Percentiles rank a stretch among this genome's conserved stretches.
These are phyloP conservation scores for Trichosanthes truncata DNA, from an alignment of 306 rosid genomes.

Conservation along the genomic window DNA sequence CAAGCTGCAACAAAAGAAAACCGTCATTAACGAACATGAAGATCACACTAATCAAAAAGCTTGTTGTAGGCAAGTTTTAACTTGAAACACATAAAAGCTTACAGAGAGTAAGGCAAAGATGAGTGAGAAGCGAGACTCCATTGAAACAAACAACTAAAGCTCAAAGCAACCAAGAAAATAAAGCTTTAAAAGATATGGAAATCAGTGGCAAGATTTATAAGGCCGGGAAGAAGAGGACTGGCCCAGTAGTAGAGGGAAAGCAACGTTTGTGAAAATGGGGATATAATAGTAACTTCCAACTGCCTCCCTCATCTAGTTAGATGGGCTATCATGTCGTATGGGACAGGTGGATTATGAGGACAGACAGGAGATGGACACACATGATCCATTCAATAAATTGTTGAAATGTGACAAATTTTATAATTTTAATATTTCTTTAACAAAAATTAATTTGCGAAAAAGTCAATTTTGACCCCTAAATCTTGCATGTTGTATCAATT, in stretches of 20 bases:
- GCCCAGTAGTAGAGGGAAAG: not conserved
- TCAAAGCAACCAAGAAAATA: not conserved
- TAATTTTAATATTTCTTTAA: too few species aligned
- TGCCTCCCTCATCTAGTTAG: too few species aligned
- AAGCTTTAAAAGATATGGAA: not conserved
- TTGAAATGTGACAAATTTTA: too few species aligned
- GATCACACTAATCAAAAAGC: not conserved
- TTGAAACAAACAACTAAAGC: constrained; percentile 2
- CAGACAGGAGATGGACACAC: too few species aligned
- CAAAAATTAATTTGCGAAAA: too few species aligned
- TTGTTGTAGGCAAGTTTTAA: not conserved
- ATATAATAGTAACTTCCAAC: constrained; percentile 35
- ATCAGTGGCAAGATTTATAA: constrained; percentile 20
- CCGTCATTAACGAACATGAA: not conserved
- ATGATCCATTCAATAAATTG: too few species aligned
- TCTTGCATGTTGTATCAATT: too few species aligned
- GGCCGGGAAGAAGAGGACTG: not conserved
- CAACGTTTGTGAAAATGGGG: not conserved
- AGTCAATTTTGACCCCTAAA: too few species aligned
- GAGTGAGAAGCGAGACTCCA: constrained; percentile 28
- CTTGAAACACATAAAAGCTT: constrained; percentile 19
- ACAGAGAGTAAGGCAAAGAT: constrained; percentile 40
- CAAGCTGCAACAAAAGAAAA: constrained; percentile 24
- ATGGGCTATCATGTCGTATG: too few species aligned
- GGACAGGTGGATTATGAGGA: too few species aligned